Evolutionary conservation across 768 basidiomycete species (phyloP).

Genomic region (Melanogaster broomeanus): DNA sequence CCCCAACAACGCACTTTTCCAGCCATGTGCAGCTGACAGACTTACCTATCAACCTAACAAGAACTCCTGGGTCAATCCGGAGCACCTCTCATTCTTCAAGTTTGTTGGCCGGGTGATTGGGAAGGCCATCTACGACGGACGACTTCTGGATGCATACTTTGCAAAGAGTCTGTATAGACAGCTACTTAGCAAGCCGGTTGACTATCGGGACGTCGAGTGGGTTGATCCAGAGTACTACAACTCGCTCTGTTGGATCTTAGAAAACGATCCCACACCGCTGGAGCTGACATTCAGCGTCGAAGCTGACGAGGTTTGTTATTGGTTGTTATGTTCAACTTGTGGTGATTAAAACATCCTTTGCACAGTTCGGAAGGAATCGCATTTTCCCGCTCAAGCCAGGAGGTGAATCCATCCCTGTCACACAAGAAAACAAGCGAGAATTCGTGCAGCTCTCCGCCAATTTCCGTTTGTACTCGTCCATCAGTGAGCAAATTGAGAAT

Average conservation of each 20-base stretch:
- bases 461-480: constrained; percentile 90
- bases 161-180: constrained; percentile 96
- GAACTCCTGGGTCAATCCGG: constrained; percentile 91
- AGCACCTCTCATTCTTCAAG: constrained; percentile 97
- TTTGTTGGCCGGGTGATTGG: constrained; percentile 98
- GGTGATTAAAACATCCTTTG: constrained; percentile 1
- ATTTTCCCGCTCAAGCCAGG: constrained; percentile 85
- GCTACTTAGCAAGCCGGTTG: constrained; percentile 89
- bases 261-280: constrained; percentile 86
- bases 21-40: constrained; percentile 94
- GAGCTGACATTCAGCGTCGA: constrained; percentile 96
- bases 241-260: constrained; percentile 95
- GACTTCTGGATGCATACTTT: constrained; percentile 97
- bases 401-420: constrained; percentile 84
- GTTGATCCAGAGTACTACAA: constrained; percentile 99
- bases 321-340: background rate
- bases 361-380: constrained; percentile 86
- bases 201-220: constrained; percentile 96
- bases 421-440: constrained; percentile 95
- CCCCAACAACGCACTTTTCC: constrained; percentile 97
- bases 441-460: constrained; percentile 96
- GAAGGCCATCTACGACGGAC: constrained; percentile 96
- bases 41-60: constrained; percentile 96
- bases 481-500: constrained; percentile 93
- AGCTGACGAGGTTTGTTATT: constrained; percentile 72